Evolutionary conservation across 2,329 filamentous ascomycete species (phyloP), one percentile per base, ranked within the genome.

Genomic region (Dactylellina sp.): DNA sequence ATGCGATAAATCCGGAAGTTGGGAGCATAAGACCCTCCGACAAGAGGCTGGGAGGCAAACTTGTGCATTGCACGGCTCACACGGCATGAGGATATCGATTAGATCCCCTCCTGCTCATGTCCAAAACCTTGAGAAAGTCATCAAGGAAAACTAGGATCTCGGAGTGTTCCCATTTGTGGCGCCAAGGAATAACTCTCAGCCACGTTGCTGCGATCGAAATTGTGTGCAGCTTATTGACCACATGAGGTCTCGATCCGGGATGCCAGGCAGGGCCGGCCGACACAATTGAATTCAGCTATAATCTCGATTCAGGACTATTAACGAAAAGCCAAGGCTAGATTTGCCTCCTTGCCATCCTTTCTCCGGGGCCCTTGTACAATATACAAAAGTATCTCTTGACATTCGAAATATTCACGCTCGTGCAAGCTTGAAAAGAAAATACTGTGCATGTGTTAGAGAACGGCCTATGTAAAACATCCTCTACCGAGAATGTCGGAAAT

Each of bases 271-370:
- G 47, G 52, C 39, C 61, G 61, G 46, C 32, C 53, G 35, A 49
- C 16, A 14, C 28, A n/a, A 39, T 28, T 28, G 28, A 16, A 12
- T 32, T 35, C 12, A 39, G 9, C n/a, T 28, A 7, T 7, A 39
- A 61, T 40, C 56, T 70, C 46, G 46, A 70, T 52, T 44, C 37
- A 14, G 42, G 5, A 46, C n/a, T 24, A 49, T 16, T 9, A 7
- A n/a, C 14, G 24, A 24, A 50, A 46, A 53, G 49, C 44, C 24
- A 39, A 47, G 39, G 61, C 64, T 70, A 39, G 49, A 70, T 60
- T 49, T 62, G 39, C 39, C 49, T 18, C 35, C 25, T 52, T 22
- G 20, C 7, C 18, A 25, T 20, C 2, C 28, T 4, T 9, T 5
- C 28, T 32, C n/a, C n/a, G n/a, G n/a, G n/a, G n/a, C n/a, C n/a